These are phyloP conservation scores for Calonectria hongkongensis DNA, from an alignment of 2,329 filamentous ascomycete species.

Conservation along the genomic window DNA sequence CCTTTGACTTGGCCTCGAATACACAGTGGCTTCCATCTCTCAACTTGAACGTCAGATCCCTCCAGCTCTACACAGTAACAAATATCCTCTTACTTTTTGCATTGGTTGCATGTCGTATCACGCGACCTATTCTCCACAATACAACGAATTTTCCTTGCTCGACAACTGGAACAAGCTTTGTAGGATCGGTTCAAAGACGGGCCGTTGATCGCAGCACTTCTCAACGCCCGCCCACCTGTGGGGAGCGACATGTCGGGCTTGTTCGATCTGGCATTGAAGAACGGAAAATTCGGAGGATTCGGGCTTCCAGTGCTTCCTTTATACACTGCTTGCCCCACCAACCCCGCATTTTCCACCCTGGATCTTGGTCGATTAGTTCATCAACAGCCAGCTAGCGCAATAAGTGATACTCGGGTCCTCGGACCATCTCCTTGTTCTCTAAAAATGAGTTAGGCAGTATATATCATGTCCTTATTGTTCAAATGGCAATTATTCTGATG, in stretches of 20 bases:
- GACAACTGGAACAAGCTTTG: conserved; percentile 10
- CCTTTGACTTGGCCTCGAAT: neutral
- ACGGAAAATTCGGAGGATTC: conserved; percentile 22
- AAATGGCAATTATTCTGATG: too few species aligned
- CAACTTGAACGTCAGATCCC: neutral
- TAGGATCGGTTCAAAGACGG: neutral
- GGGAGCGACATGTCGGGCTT: neutral
- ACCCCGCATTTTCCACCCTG: neutral
- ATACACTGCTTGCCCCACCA: neutral
- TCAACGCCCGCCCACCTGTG: neutral
- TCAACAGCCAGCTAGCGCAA: too few species aligned
- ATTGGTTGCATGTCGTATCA: neutral
- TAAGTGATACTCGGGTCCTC: too few species aligned
- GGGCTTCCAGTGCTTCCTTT: neutral
- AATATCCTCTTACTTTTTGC: neutral
- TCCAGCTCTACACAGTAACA: neutral
- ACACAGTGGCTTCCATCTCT: neutral
- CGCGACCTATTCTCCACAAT: neutral
- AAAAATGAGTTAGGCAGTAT: too few species aligned
- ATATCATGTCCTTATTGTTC: too few species aligned
- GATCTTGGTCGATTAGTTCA: neutral
- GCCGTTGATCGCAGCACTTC: too few species aligned
- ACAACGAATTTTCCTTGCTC: neutral
- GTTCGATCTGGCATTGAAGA: neutral
- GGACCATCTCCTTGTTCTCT: too few species aligned